These are phyloP conservation scores for Annulohypoxylon stygium DNA, from an alignment of 495 filamentous ascomycete species.

Conservation along the genomic window DNA sequence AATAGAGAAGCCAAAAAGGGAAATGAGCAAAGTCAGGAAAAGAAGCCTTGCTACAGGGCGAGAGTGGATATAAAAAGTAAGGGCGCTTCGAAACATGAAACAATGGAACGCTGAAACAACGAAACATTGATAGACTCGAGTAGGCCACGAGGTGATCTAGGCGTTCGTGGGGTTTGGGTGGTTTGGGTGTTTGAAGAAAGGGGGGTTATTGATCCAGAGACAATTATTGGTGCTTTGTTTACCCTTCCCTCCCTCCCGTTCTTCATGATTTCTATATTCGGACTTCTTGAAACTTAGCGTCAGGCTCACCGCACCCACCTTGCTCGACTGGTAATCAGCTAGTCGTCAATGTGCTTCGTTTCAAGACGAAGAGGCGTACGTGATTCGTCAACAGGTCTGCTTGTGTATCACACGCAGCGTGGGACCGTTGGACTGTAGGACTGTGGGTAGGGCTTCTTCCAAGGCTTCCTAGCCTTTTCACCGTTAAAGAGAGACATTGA, in stretches of 20 bases:
- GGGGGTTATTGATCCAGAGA: background rate
- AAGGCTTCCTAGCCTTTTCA: constrained; percentile 15
- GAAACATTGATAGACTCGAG: constrained; percentile 13
- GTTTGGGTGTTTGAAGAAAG: background rate
- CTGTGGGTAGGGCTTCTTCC: constrained; percentile 13
- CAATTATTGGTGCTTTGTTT: constrained; percentile 24
- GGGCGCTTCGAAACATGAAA: constrained; percentile 50
- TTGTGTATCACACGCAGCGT: constrained; percentile 35
- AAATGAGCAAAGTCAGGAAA: constrained; percentile 21
- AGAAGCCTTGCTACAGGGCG: constrained; percentile 22
- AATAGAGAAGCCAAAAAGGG: constrained; percentile 17
- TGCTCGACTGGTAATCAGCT: constrained; percentile 29
- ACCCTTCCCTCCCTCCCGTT: constrained; percentile 15
- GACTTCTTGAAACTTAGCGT: constrained; percentile 36
- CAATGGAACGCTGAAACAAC: constrained; percentile 47
- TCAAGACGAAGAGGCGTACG: constrained; percentile 12
- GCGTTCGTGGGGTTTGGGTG: constrained; percentile 28
- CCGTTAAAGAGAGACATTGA: constrained; percentile 10
- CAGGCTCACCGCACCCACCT: constrained; percentile 35
- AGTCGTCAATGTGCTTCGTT: constrained; percentile 30
- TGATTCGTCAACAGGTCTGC: constrained; percentile 38
- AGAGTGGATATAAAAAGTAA: constrained; percentile 43
- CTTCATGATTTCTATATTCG: constrained; percentile 40
- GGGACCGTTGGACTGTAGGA: background rate
- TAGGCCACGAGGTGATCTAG: constrained; percentile 33